Evolutionary conservation across 83 land plant genomes (phyloP).

Genomic region (Thuja plicata): DNA sequence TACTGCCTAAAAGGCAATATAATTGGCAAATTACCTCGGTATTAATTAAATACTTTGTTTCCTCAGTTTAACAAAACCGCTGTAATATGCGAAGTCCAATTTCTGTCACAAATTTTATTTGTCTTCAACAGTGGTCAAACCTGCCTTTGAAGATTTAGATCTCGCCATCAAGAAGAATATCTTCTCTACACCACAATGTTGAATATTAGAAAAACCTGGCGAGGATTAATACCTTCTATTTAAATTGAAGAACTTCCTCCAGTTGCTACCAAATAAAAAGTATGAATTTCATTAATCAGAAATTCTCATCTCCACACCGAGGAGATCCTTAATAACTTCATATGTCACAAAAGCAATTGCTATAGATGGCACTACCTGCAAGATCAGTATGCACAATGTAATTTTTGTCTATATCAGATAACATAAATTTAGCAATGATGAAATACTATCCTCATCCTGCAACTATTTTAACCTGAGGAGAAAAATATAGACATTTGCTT

Average conservation of each 20-base stretch:
- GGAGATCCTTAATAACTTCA: constrained; percentile 77
- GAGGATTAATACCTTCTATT: not conserved
- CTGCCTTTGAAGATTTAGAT: constrained; percentile 2
- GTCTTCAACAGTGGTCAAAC: not conserved
- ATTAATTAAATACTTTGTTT: not conserved
- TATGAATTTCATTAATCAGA: constrained; percentile 49
- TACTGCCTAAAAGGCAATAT: not conserved
- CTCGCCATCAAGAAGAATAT: not conserved
- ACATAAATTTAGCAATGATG: not conserved
- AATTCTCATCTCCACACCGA: constrained; percentile 82
- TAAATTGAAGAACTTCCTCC: constrained; percentile 4
- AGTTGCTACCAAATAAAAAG: not conserved
- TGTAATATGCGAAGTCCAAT: constrained; percentile 1
- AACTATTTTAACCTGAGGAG: not conserved
- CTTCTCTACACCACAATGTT: not conserved
- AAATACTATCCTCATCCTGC: not conserved
- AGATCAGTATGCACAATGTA: not conserved
- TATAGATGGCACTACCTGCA: constrained; percentile 93
- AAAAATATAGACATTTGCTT: too few species aligned
- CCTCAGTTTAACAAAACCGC: constrained; percentile 2
- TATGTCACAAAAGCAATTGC: constrained; percentile 94
- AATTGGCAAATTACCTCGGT: not conserved
- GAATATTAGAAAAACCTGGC: not conserved
- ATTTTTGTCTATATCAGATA: not conserved
- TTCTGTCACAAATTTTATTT: not conserved